phyloP scores from a whole-genome alignment of 2,329 filamentous ascomycete species.

The Clarireedia hainanense region DNA sequence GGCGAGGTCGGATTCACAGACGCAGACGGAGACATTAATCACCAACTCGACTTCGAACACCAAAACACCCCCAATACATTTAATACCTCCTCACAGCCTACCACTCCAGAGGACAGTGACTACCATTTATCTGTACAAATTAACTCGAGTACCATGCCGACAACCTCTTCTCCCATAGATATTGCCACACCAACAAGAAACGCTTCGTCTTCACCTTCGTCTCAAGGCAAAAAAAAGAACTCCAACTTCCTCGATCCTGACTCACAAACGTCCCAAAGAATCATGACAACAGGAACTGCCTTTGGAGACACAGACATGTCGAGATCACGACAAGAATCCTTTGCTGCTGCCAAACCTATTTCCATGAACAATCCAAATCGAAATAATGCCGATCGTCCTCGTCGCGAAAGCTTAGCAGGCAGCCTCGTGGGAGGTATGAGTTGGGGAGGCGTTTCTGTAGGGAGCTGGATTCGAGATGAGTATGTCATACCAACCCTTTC shows the following conservation, averaged over 20 bases:
- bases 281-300: conserved; percentile 44
- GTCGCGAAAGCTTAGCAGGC: conserved; percentile 55
- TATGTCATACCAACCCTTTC: conserved; percentile 47
- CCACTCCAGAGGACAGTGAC: conserved; percentile 7
- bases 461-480: conserved; percentile 97
- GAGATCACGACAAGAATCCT: conserved; percentile 51
- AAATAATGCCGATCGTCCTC: conserved; percentile 47
- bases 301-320: conserved; percentile 47
- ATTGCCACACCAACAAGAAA: conserved; percentile 29
- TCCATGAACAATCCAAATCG: conserved; percentile 57
- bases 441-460: conserved; percentile 93
- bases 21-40: not conserved
- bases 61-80: not conserved
- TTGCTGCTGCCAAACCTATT: conserved; percentile 58
- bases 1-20: not conserved
- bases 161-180: conserved; percentile 28
- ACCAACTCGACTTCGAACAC: conserved; percentile 1
- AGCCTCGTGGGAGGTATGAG: conserved; percentile 79
- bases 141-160: conserved; percentile 22
- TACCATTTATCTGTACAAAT: not conserved
- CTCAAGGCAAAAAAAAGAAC: conserved; percentile 26
- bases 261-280: conserved; percentile 36
- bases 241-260: conserved; percentile 23
- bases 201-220: conserved; percentile 31
- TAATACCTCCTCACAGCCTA: conserved; percentile 8